These are phyloP conservation scores for Curvularia sp. DNA, from an alignment of 2,329 filamentous ascomycete genomes.

Conservation along the genomic window DNA sequence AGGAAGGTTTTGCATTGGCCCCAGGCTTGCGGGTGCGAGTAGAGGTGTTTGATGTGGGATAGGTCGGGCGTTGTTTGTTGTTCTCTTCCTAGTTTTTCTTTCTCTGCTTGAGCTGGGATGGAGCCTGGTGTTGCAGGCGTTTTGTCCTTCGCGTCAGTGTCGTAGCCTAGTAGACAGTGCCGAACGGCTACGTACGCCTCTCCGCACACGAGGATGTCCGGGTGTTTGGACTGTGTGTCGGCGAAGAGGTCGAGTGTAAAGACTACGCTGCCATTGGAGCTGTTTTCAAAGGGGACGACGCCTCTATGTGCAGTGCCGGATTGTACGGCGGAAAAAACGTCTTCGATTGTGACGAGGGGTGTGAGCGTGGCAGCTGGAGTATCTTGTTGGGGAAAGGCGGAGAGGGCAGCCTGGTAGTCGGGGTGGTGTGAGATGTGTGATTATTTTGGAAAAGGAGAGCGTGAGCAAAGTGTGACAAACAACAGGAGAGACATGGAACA, in stretches of 20 bases:
- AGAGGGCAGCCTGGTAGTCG: slow-evolving; percentile 61
- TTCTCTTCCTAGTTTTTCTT: neutral
- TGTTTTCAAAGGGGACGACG: slow-evolving; percentile 95
- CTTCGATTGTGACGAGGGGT: slow-evolving; percentile 60
- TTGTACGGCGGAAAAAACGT: slow-evolving; percentile 83
- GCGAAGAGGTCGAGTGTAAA: slow-evolving; percentile 89
- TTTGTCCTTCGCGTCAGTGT: neutral
- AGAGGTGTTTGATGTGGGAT: slow-evolving; percentile 74
- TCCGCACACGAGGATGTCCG: slow-evolving; percentile 76
- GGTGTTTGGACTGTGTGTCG: slow-evolving; percentile 70
- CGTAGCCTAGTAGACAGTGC: slow-evolving; percentile 78
- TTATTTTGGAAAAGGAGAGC: neutral
- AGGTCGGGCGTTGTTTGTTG: slow-evolving; percentile 50
- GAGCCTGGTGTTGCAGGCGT: neutral
- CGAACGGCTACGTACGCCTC: slow-evolving; percentile 88
- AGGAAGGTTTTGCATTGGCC: slow-evolving; percentile 87
- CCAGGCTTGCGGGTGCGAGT: slow-evolving; percentile 95
- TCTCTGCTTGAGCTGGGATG: neutral
- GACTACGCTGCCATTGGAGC: slow-evolving; percentile 89
- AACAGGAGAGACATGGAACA: neutral
- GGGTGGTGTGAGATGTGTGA: neutral
- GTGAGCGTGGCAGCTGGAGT: slow-evolving; percentile 43
- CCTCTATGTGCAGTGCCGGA: slow-evolving; percentile 69
- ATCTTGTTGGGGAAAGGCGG: slow-evolving; percentile 53
- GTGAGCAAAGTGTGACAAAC: neutral